Base-by-base conservation (phyloP, 2,329 filamentous ascomycete genomes). In the Clarireedia monteithiana region DNA sequence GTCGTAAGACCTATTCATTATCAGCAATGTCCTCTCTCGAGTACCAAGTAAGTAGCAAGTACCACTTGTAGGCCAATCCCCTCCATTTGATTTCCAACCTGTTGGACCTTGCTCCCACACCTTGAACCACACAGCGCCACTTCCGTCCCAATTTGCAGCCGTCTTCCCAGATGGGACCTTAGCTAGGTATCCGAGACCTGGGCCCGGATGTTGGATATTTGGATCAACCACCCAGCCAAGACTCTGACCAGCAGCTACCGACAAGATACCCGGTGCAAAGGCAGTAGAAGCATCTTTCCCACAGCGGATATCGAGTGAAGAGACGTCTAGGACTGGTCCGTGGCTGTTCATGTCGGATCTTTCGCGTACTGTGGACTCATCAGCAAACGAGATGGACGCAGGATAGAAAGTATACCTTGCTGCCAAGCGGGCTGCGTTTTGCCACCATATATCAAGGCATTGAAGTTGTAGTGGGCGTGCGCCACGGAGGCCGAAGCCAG, bases 231-330 rank as follows among this genome's bases (percentile, higher is more conserved):
- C 59, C 23, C 64, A 66, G 4, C 61, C 60, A 15, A 65, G 34
- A 6, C 56, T 60, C 2, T 53, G 52, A 0, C 65, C 65, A n/a
- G 65, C 63, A n/a, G 65, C 58, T 23, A 68, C 63, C 5, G 61
- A 57, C 15, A 61, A 48, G 14, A 58, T 67, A 6, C 50, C 24
- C 5, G 60, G 20, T 2, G 61, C 63, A 17, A 61, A 63, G 3
- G 53, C 67, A 5, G 58, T 57, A 10, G 60, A 65, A 24, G 68
- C 71, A 48, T 71, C 64, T 44, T 70, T 69, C 55, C 69, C 66
- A 46, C 73, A 73, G 57, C 72, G 71, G 59, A 74, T 71, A 56
- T 73, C 70, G 56, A 70, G 68, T 23, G 66, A 64, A 9, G 71
- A 65, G 24, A 74, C 68, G 10, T 58, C 59, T 44, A 66, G 61